phyloP scores from a whole-genome alignment of 805 yeast genomes.

The Blastobotrys peoriensis region DNA sequence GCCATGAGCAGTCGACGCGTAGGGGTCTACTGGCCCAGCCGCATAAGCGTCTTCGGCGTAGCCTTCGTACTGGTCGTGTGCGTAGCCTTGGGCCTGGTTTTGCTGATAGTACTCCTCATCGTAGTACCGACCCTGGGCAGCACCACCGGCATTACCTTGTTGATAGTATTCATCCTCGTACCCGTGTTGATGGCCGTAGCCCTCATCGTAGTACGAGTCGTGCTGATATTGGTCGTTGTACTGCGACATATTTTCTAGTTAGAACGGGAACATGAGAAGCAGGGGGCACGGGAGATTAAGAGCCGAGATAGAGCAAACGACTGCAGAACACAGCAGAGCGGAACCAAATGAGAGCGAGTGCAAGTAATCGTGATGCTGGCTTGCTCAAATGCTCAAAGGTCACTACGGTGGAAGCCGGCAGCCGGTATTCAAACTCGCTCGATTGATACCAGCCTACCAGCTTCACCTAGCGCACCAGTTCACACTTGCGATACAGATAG shows the following conservation, averaged over 20 bases:
- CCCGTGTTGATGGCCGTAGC: constrained; percentile 16
- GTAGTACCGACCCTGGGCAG: constrained; percentile 4
- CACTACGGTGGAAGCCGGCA: no score
- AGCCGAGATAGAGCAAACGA: no score
- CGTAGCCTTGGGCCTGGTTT: constrained; percentile 30
- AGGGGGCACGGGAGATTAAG: constrained; percentile 5
- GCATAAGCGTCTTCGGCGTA: constrained; percentile 39
- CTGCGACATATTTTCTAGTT: constrained; percentile 16
- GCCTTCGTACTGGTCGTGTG: constrained; percentile 26
- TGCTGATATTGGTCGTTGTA: constrained; percentile 8
- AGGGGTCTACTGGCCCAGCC: constrained; percentile 39
- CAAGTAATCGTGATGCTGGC: no score
- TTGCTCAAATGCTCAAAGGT: no score
- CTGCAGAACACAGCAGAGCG: no score
- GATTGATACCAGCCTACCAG: no score
- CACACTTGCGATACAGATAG: no score
- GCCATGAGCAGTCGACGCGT: constrained; percentile 36
- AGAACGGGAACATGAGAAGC: constrained; percentile 8
- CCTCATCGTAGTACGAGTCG: constrained; percentile 23
- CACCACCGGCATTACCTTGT: constrained; percentile 14
- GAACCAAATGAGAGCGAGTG: no score
- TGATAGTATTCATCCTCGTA: constrained; percentile 21
- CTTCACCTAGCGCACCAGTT: no score
- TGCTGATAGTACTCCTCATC: constrained; percentile 29
- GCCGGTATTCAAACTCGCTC: no score